Evolutionary conservation across 192 early-diverging fungal species (phyloP).

Genomic region (Coemansia aciculifera): DNA sequence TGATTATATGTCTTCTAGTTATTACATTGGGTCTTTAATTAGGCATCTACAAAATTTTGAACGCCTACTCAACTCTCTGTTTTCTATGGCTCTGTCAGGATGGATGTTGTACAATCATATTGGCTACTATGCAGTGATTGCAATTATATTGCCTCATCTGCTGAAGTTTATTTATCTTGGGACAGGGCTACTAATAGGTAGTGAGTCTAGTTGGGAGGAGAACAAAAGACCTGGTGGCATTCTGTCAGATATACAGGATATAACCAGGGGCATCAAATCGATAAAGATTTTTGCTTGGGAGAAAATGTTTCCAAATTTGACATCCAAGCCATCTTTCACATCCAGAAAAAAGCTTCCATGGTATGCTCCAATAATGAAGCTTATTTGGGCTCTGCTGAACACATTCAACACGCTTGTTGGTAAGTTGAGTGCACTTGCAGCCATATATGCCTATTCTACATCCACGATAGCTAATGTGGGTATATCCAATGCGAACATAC

Average conservation of each 20-base stretch:
- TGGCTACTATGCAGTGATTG: slow-evolving; percentile 23
- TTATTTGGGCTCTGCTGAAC: not conserved
- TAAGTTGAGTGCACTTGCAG: not conserved
- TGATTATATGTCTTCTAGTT: not conserved
- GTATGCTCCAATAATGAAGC: slow-evolving; percentile 13
- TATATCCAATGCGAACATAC: not conserved
- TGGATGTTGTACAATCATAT: slow-evolving; percentile 23
- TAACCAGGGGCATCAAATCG: slow-evolving; percentile 20
- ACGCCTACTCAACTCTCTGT: not conserved
- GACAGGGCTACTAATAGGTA: slow-evolving; percentile 6
- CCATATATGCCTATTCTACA: not conserved
- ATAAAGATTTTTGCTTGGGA: slow-evolving; percentile 51
- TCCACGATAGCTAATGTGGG: not conserved
- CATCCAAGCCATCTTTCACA: not conserved
- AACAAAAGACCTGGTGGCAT: not conserved
- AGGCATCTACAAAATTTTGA: not conserved
- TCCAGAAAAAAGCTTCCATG: slow-evolving; percentile 18
- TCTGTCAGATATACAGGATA: not conserved
- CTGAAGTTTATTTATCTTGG: not conserved
- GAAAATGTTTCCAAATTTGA: slow-evolving; percentile 9
- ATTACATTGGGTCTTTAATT: not conserved
- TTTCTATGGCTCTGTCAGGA: not conserved
- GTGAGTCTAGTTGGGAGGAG: not conserved
- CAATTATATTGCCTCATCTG: not conserved
- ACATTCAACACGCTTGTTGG: not conserved